phyloP scores from a whole-genome alignment of 2,329 filamentous ascomycete species.

The Hymenoscyphus repandus region DNA sequence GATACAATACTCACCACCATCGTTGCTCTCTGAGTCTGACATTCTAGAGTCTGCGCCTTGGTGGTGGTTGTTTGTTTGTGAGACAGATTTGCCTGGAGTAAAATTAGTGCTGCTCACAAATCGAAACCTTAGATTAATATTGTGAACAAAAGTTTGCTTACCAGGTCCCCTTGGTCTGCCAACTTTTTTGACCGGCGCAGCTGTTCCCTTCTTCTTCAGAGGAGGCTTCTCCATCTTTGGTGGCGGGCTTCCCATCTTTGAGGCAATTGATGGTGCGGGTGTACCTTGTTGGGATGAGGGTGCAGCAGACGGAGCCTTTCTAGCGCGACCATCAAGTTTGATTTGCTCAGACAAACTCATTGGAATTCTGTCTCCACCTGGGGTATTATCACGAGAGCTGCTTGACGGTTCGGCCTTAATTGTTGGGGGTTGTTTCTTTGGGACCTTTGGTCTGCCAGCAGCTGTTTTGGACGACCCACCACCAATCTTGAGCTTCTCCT shows the following conservation, averaged over 20 bases:
- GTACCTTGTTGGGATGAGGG: constrained; percentile 25
- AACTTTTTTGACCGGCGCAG: constrained; percentile 19
- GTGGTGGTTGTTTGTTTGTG: constrained; percentile 7
- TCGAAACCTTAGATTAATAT: too few relatives aligned
- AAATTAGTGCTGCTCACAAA: too few relatives aligned
- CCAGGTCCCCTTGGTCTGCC: constrained; percentile 22
- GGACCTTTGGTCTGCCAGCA: constrained; percentile 11
- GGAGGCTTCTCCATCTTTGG: constrained; percentile 21
- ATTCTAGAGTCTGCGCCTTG: constrained; percentile 8
- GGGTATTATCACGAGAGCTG: constrained; percentile 22
- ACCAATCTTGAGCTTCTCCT: constrained; percentile 17
- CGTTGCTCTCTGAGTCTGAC: constrained; percentile 27
- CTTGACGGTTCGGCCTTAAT: constrained; percentile 20
- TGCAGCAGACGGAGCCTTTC: constrained; percentile 21
- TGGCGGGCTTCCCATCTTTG: constrained; percentile 18
- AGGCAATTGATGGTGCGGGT: constrained; percentile 18
- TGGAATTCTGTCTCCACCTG: constrained; percentile 14
- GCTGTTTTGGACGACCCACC: constrained; percentile 8
- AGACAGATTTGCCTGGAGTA: too few relatives aligned
- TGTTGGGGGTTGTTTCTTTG: constrained; percentile 8
- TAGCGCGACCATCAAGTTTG: constrained; percentile 26
- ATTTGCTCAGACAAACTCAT: constrained; percentile 29
- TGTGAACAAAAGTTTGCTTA: constrained; percentile 5
- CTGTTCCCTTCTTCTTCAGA: constrained; percentile 25
- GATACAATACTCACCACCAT: constrained; percentile 31